A percentile compares a stretch with the other conserved stretches of the same genome.
Evolutionary conservation across 805 yeast genomes (phyloP).

Genomic region (Ogataea zsoltii): DNA sequence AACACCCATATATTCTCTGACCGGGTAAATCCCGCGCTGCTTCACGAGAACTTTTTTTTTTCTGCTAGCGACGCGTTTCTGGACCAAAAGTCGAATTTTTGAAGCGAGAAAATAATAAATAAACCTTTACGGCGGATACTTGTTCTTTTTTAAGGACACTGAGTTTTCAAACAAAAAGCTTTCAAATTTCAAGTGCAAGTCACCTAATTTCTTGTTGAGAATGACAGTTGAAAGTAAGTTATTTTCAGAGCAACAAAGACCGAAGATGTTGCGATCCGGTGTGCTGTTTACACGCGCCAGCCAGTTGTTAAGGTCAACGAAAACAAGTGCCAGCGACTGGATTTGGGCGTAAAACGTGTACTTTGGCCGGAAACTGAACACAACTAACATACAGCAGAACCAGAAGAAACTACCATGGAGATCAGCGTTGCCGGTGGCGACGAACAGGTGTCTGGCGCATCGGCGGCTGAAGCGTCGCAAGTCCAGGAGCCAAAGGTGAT

Average conservation of each 20-base stretch:
- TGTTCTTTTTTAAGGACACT: constrained; percentile 5
- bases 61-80: constrained; percentile 5
- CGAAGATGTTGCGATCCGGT: neutral
- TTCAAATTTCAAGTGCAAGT: neutral
- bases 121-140: constrained; percentile 4
- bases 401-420: constrained; percentile 12
- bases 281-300: constrained; percentile 6
- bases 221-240: constrained; percentile 29
- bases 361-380: neutral
- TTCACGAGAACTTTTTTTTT: neutral
- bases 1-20: neutral
- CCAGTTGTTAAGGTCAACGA: neutral
- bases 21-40: constrained; percentile 10
- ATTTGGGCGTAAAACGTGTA: too few species aligned
- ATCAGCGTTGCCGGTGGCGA: constrained; percentile 7
- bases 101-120: constrained; percentile 5
- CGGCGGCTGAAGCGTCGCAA: constrained; percentile 10
- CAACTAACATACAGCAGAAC: constrained; percentile 10
- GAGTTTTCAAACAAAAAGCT: neutral
- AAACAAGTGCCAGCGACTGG: neutral
- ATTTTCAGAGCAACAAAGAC: neutral
- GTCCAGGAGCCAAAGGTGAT: constrained; percentile 55
- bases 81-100: neutral
- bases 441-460: constrained; percentile 3
- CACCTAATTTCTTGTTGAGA: neutral